Conservation (phyloP, 2,329 filamentous ascomycete genomes). For the Teratosphaeria epicoccoides region DNA sequence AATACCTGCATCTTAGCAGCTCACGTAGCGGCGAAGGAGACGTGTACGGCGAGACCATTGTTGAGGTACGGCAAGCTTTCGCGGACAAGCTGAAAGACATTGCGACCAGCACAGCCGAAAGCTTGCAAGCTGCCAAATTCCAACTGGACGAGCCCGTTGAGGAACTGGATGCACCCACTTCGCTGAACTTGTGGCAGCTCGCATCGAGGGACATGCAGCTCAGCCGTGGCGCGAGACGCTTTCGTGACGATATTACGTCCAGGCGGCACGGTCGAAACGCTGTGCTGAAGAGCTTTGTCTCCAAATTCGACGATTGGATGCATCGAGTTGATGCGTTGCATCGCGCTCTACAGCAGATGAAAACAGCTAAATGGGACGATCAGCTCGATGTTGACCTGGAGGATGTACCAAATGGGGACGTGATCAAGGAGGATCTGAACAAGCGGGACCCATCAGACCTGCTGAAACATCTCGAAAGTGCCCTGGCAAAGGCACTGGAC, state of each 20-base stretch:
- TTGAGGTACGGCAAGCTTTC: conserved; percentile 12
- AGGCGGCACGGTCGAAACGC: conserved; percentile 63
- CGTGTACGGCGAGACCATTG: conserved; percentile 4
- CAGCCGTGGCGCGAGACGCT: conserved; percentile 32
- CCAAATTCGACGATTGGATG: conserved; percentile 62
- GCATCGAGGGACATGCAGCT: conserved; percentile 17
- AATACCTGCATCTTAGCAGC: conserved; percentile 17
- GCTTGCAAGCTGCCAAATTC: neutral
- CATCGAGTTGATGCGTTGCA: conserved; percentile 59
- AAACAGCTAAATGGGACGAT: conserved; percentile 62
- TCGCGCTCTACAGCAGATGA: conserved; percentile 53
- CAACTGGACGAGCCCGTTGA: neutral
- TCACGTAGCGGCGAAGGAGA: neutral
- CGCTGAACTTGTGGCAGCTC: conserved; percentile 17
- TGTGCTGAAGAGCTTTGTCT: conserved; percentile 50
- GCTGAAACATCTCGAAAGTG: conserved; percentile 17
- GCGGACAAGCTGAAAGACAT: neutral
- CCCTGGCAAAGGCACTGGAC: conserved; percentile 9
- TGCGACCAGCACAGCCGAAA: neutral
- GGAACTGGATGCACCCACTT: neutral
- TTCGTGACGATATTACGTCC: conserved; percentile 59
- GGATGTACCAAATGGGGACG: conserved; percentile 50
- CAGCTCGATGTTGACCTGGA: conserved; percentile 58
- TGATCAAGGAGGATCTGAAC: conserved; percentile 56
- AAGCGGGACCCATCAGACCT: conserved; percentile 59